Conservation (phyloP, 1,284 basidiomycete genomes). For the Sporisorium graminicola region DNA sequence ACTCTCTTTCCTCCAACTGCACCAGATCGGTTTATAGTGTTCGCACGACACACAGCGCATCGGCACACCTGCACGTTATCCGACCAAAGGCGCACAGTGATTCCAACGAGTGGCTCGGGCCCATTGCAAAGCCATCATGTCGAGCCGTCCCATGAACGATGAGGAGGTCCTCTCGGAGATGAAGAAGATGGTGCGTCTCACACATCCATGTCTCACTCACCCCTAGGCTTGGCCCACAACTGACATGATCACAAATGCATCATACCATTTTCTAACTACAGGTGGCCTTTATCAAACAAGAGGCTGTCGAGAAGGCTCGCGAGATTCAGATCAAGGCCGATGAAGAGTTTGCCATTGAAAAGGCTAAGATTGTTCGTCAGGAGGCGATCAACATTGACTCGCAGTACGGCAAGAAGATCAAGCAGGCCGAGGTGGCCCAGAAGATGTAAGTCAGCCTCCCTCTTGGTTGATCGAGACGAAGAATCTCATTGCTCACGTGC, state of each 20-base stretch:
- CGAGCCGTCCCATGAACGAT: slow-evolving; percentile 82
- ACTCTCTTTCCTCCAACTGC: not conserved
- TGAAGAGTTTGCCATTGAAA: slow-evolving; percentile 69
- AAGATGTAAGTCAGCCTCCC: slow-evolving; percentile 62
- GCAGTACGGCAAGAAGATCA: slow-evolving; percentile 67
- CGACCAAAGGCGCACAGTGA: not conserved
- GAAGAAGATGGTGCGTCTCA: slow-evolving; percentile 88
- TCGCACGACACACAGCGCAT: not conserved
- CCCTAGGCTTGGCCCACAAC: not conserved
- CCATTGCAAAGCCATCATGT: slow-evolving; percentile 46
- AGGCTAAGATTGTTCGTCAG: slow-evolving; percentile 68
- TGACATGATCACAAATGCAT: not conserved
- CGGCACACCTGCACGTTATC: slow-evolving; percentile 1
- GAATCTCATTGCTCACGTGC: not conserved
- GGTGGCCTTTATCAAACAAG: slow-evolving; percentile 69
- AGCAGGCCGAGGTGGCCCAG: slow-evolving; percentile 65
- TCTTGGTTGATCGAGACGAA: not conserved
- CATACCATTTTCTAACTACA: slow-evolving; percentile 5
- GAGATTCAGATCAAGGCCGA: slow-evolving; percentile 70
- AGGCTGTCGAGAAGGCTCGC: slow-evolving; percentile 68
- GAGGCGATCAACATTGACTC: slow-evolving; percentile 66
- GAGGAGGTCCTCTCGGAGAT: slow-evolving; percentile 96
- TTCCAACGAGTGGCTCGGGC: not conserved
- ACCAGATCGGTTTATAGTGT: not conserved
- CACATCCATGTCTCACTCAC: not conserved